phyloP scores from a whole-genome alignment of 225 moss, liverwort and hornwort genomes.

The Climacium dendroides region DNA sequence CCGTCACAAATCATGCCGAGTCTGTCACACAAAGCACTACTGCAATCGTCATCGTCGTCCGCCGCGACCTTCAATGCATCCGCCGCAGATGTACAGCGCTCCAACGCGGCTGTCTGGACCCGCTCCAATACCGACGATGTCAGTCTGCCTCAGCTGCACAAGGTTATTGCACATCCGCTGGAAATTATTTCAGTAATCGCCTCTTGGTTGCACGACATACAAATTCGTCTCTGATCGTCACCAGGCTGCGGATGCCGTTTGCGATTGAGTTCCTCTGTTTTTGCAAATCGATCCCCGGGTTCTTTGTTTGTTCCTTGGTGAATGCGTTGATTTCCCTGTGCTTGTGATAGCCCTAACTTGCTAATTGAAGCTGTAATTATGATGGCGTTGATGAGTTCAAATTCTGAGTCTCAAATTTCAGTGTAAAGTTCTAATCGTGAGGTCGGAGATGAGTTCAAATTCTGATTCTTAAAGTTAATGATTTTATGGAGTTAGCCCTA shows the following conservation, averaged over 20 bases:
- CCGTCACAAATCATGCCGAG: constrained; percentile 89
- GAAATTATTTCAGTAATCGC: background rate
- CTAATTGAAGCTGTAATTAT: background rate
- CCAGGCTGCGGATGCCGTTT: background rate
- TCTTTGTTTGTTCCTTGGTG: background rate
- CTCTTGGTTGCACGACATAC: background rate
- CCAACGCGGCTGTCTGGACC: constrained; percentile 71
- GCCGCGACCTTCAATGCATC: constrained; percentile 32
- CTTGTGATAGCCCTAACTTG: background rate
- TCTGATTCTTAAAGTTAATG: background rate
- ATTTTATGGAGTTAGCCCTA: constrained; percentile 5
- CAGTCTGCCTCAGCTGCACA: constrained; percentile 86
- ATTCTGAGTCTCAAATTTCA: background rate
- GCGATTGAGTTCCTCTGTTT: background rate
- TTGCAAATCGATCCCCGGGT: background rate
- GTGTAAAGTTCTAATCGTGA: background rate
- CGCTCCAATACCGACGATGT: constrained; percentile 93
- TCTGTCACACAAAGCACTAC: constrained; percentile 86
- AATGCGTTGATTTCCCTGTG: background rate
- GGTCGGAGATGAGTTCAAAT: background rate
- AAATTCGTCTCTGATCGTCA: background rate
- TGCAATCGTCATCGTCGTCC: constrained; percentile 53
- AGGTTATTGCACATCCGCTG: constrained; percentile 37
- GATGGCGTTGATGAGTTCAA: background rate
- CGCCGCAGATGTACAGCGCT: constrained; percentile 43